Evolutionary conservation across 2,329 filamentous ascomycete species (phyloP).

Genomic region (Cercospora sp.): DNA sequence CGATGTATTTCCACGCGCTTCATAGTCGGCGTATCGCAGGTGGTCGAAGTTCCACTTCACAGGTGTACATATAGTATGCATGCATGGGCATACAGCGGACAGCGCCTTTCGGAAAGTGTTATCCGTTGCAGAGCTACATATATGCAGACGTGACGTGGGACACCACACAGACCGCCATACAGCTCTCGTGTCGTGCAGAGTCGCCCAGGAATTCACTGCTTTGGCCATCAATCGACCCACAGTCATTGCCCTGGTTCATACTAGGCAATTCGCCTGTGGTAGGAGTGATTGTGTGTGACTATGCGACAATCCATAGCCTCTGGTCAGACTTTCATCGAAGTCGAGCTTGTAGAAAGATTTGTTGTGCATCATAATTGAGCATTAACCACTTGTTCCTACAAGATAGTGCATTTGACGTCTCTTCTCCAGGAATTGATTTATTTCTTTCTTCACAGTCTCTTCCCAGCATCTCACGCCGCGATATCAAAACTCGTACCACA

Average conservation of each 20-base stretch:
- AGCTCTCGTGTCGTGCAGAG: neutral
- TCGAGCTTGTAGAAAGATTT: too few species aligned
- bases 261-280: neutral
- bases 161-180: neutral
- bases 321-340: neutral
- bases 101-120: neutral
- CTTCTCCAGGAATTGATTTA: too few species aligned
- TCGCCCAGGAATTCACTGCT: neutral
- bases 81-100: neutral
- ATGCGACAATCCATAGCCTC: neutral
- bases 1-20: neutral
- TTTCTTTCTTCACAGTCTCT: too few species aligned
- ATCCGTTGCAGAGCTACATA: neutral
- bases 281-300: neutral
- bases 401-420: too few species aligned
- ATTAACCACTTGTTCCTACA: too few species aligned
- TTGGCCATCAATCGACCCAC: neutral
- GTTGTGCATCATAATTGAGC: too few species aligned
- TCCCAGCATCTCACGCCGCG: conserved; percentile 44
- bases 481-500: conserved; percentile 98
- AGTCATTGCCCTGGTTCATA: neutral
- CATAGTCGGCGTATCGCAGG: neutral
- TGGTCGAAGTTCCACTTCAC: neutral
- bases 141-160: neutral
- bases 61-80: neutral